Evolutionary conservation across 805 yeast species (phyloP), one percentile per base, ranked within the genome.

Genomic region (Monosporozyma yasuniensis): DNA sequence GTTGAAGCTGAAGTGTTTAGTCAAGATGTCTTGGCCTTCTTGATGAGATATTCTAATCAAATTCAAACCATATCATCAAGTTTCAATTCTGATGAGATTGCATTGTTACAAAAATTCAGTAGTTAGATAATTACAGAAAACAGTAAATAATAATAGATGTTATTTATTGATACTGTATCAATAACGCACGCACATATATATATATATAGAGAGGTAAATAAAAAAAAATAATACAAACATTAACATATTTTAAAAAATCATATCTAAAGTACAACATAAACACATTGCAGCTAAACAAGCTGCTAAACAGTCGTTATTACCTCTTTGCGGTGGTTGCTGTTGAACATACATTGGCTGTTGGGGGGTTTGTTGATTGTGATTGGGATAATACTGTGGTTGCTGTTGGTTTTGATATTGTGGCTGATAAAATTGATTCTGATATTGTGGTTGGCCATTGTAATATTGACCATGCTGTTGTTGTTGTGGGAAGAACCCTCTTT

Each of bases 241-340:
- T 4, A 11, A 34, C 10, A 45, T 22, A 45, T 30, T 10, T 61
- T 65, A 77, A 54, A 77, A 73, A 16, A 78, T 47, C 49, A 78
- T 73, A 57, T 77, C 81, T 51, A 78, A 56, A 23, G 81, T 73
- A 61, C 79, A 77, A 60, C 83, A 78, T 52, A 77, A 54, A 72
- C 82, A 78, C 61, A 77, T 50, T 22, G 77, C 80, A 21, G 77
- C 80, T 43, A 78, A 60, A 67, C 81, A 77, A 11, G 76, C 81
- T 57, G 75, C 65, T 56, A 76, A 65, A 64, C 81, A 78, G 52
- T 67, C 75, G 10, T 63, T 61, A 48, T 68, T 68, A 45, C 68
- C 69, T 21, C 60, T 59, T 30, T 56, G 56, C 32, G 64, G 71
- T 7, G 72, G 74, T 47, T 64, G 74, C 55, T 75, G 80, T 55